phyloP scores from a whole-genome alignment of 1,139 yeast species.

The Schwanniomyces etchellsii region DNA sequence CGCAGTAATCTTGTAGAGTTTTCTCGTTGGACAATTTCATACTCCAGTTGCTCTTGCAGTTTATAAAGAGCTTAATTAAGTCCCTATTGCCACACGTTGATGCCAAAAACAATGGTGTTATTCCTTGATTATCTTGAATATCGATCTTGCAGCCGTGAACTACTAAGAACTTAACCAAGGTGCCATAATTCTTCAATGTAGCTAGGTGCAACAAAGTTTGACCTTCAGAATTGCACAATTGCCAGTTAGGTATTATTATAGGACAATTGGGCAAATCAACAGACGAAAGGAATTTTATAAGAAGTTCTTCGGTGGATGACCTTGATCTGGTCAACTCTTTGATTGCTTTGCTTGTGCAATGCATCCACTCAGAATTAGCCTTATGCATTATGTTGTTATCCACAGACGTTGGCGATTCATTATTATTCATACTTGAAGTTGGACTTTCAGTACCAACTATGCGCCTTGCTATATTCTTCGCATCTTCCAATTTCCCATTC shows the following conservation, averaged over 20 bases:
- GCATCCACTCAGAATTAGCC: slow-evolving; percentile 41
- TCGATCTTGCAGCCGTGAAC: slow-evolving; percentile 80
- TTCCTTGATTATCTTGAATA: slow-evolving; percentile 69
- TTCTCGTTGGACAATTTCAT: slow-evolving; percentile 55
- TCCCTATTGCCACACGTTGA: slow-evolving; percentile 68
- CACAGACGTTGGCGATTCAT: neutral
- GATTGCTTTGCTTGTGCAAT: slow-evolving; percentile 41
- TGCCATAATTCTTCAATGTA: slow-evolving; percentile 63
- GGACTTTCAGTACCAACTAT: slow-evolving; percentile 58
- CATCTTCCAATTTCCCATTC: slow-evolving; percentile 93
- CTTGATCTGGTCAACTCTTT: slow-evolving; percentile 44
- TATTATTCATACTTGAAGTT: slow-evolving; percentile 3
- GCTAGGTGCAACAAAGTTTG: slow-evolving; percentile 87
- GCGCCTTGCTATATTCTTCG: slow-evolving; percentile 81
- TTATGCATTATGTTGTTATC: slow-evolving; percentile 10
- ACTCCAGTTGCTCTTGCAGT: slow-evolving; percentile 60
- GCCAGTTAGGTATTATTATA: slow-evolving; percentile 67
- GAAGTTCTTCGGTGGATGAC: slow-evolving; percentile 50
- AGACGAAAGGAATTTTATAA: slow-evolving; percentile 60
- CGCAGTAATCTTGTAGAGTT: slow-evolving; percentile 50
- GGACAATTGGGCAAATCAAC: slow-evolving; percentile 61
- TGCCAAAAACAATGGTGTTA: slow-evolving; percentile 84
- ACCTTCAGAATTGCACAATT: slow-evolving; percentile 73
- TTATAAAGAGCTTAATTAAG: slow-evolving; percentile 51
- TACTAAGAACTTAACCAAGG: slow-evolving; percentile 57